Evolutionary conservation across 257 asterid species (phyloP).

Genomic region (Vinca minor): DNA sequence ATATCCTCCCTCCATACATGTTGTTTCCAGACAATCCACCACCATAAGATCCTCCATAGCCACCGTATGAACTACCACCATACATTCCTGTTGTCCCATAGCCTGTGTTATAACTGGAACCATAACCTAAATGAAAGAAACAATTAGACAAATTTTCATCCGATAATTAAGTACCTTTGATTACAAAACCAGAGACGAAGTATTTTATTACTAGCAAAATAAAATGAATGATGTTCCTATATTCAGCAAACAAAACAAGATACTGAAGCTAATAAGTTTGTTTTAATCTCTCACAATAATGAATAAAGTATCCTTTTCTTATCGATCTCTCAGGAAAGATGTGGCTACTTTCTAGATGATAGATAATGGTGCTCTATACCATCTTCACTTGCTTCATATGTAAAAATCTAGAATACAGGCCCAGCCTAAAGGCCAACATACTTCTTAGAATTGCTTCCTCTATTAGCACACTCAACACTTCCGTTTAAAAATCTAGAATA

Average conservation of each 20-base stretch:
- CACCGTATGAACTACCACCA: constrained; percentile 54
- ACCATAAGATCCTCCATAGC: constrained; percentile 54
- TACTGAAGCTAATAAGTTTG: neutral
- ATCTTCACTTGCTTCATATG: neutral
- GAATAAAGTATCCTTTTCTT: no score
- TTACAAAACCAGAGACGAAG: neutral
- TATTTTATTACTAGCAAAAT: neutral
- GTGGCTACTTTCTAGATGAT: neutral
- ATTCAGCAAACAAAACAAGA: neutral
- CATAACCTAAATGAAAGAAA: constrained; percentile 37
- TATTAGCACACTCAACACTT: no score
- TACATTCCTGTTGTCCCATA: constrained; percentile 57
- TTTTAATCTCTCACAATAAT: no score
- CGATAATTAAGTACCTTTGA: constrained; percentile 1
- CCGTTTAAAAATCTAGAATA: no score
- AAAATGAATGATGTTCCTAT: neutral
- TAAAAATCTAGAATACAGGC: neutral
- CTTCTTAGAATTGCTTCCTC: neutral
- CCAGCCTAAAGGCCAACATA: neutral
- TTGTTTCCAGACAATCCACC: constrained; percentile 82
- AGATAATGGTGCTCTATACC: neutral
- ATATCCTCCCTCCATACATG: constrained; percentile 86
- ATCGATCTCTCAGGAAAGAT: neutral
- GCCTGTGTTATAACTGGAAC: constrained; percentile 62
- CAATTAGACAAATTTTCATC: constrained; percentile 16